Percentiles rank a stretch among this genome's conserved stretches.
These are phyloP conservation scores for Aristolochia californica DNA, from an alignment of 164 flowering plant genomes.

Conservation along the genomic window DNA sequence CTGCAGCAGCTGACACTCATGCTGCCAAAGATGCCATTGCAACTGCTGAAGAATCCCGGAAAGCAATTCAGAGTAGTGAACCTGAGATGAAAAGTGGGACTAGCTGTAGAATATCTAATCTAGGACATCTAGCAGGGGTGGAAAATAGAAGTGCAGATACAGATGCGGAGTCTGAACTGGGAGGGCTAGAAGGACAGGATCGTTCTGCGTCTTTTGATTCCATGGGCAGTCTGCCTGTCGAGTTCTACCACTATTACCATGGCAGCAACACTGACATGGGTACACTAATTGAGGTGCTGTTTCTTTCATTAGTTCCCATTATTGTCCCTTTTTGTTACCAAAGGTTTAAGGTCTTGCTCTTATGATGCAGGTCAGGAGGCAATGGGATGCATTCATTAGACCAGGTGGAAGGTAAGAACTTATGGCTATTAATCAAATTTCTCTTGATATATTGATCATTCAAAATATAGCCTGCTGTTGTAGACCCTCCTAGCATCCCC, in stretches of 20 bases:
- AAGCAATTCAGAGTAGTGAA: constrained; percentile 18
- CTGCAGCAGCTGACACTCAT: constrained; percentile 65
- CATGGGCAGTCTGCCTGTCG: constrained; percentile 54
- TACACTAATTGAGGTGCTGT: constrained; percentile 61
- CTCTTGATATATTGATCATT: no score
- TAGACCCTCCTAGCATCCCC: no score
- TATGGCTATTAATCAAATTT: no score
- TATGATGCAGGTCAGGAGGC: constrained; percentile 69
- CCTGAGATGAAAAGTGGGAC: constrained; percentile 19
- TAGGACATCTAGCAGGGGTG: constrained; percentile 12
- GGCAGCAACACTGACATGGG: constrained; percentile 93
- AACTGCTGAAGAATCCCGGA: constrained; percentile 67
- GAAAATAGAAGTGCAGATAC: constrained; percentile 11
- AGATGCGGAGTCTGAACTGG: constrained; percentile 18
- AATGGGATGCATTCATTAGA: constrained; percentile 91
- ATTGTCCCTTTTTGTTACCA: not conserved
- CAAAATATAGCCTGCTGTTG: no score
- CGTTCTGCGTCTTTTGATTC: constrained; percentile 35
- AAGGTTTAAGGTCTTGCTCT: not conserved
- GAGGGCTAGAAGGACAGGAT: constrained; percentile 23
- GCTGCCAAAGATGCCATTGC: constrained; percentile 90
- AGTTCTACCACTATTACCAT: constrained; percentile 90
- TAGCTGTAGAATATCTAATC: constrained; percentile 11
- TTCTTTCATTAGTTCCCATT: not conserved
- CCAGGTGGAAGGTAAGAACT: constrained; percentile 80